Conservation (phyloP, 2,329 filamentous ascomycete genomes). For the Diatrype stigma region DNA sequence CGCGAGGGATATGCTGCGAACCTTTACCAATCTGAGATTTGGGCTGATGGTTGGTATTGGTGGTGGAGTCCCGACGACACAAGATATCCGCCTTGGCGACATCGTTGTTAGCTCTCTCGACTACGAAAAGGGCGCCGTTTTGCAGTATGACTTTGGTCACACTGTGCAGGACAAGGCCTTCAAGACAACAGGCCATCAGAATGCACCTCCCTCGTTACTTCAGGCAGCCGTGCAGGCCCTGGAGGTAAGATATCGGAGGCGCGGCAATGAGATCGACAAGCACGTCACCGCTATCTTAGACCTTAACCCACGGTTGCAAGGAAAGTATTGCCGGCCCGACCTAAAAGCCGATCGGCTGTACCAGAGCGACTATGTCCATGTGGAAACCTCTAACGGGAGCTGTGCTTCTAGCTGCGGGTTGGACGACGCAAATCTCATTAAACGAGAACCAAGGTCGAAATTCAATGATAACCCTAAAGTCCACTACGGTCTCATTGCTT, state of each 20-base stretch:
- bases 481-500: slow-evolving; percentile 33
- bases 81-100: slow-evolving; percentile 29
- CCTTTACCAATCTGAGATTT: slow-evolving; percentile 23
- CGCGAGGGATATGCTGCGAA: slow-evolving; percentile 21
- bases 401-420: not conserved
- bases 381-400: not conserved
- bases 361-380: slow-evolving; percentile 1
- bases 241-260: slow-evolving; percentile 6
- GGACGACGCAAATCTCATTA: slow-evolving; percentile 3
- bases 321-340: slow-evolving; percentile 22
- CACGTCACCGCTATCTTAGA: slow-evolving; percentile 20
- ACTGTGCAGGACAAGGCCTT: slow-evolving; percentile 17
- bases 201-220: slow-evolving; percentile 2
- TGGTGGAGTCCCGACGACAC: slow-evolving; percentile 23
- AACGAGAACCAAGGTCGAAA: slow-evolving; percentile 4
- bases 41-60: slow-evolving; percentile 31
- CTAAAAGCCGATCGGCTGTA: slow-evolving; percentile 25
- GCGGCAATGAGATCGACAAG: slow-evolving; percentile 23
- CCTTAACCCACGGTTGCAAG: slow-evolving; percentile 20
- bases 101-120: slow-evolving; percentile 24
- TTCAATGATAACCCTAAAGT: slow-evolving; percentile 20
- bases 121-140: slow-evolving; percentile 16
- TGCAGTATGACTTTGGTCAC: slow-evolving; percentile 31
- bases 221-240: slow-evolving; percentile 5
- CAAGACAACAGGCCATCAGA: slow-evolving; percentile 5